phyloP scores from a whole-genome alignment of 2,329 filamentous ascomycete species.

The Fusarium tuaranense region DNA sequence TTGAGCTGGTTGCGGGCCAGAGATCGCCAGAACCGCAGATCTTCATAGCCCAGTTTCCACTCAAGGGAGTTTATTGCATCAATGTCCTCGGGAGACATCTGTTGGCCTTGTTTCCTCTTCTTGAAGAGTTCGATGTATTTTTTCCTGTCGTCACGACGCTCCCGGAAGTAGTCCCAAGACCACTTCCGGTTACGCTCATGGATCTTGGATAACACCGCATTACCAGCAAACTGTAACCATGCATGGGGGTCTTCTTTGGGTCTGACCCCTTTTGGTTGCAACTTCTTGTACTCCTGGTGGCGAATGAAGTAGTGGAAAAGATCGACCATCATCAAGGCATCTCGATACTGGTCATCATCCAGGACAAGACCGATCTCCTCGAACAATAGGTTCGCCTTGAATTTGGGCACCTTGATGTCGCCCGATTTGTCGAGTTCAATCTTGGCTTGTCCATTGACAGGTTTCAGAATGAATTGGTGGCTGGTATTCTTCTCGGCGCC shows the following conservation, averaged over 20 bases:
- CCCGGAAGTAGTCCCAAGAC: constrained; percentile 96
- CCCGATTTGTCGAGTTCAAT: constrained; percentile 96
- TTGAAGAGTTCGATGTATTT: constrained; percentile 97
- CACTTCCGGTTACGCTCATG: constrained; percentile 92
- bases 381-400: constrained; percentile 92
- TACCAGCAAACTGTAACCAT: constrained; percentile 91
- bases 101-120: constrained; percentile 83
- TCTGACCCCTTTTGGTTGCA: constrained; percentile 83
- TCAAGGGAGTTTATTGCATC: constrained; percentile 83
- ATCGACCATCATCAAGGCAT: constrained; percentile 97
- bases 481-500: constrained; percentile 67
- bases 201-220: constrained; percentile 92
- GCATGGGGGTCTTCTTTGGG: constrained; percentile 92
- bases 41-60: constrained; percentile 91
- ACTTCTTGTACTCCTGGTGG: constrained; percentile 95
- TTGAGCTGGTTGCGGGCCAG: constrained; percentile 92
- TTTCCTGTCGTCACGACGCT: constrained; percentile 88
- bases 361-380: constrained; percentile 98
- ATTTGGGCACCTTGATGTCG: constrained; percentile 80
- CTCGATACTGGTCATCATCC: constrained; percentile 96
- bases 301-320: constrained; percentile 98
- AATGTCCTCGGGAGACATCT: constrained; percentile 76
- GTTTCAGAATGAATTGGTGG: constrained; percentile 95
- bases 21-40: constrained; percentile 96
- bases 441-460: constrained; percentile 94